Evolutionary conservation across 108 stramenopile genomes (phyloP), one percentile per base, ranked within the genome.

Genomic region (Parietichytrium sp.): DNA sequence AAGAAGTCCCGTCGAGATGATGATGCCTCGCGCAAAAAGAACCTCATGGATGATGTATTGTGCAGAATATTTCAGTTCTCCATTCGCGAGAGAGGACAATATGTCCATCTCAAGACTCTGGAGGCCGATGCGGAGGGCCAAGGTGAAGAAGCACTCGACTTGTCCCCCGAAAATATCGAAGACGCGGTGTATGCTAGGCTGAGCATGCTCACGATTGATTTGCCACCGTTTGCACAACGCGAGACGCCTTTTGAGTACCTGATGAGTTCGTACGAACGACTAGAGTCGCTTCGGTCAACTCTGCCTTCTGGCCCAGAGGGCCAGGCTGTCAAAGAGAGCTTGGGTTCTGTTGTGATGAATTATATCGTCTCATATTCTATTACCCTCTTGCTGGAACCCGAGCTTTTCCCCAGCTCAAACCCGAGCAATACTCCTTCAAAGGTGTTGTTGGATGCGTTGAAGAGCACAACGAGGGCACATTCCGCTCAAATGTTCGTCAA

Each of bases 241-340:
- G 61, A 72, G 20, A 45, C 61, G n/a, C 61, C 61, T 7, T 38
- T 72, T 23, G 61, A 72, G 42, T 72, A 72, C 61, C 42, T 72
- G 13, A 72, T 72, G 10, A 45, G 38, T 8, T 72, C 20, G 23
- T 72, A 45, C 45, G 61, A 72, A 10, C 61, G 61, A 13, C 61
- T 72, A n/a, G 61, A 72, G 13, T n/a, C 36, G n/a, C 36, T 72
- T 45, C 61, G 61, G 8, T 42, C 38, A 12, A 72, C 36, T 42
- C 33, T 33, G n/a, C n/a, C n/a, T n/a, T n/a, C n/a, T n/a, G 61
- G 38, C 61, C 38, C 38, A 33, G 61, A 72, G 38, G 61, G 45
- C 6, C 6, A 33, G 8, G 45, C 20, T 20, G 38, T 72, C 1
- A n/a, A n/a, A n/a, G n/a, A n/a, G n/a, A 38, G n/a, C 38, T 25